phyloP scores from a whole-genome alignment of 176 grass and related monocot species.

The Musa beccarii region DNA sequence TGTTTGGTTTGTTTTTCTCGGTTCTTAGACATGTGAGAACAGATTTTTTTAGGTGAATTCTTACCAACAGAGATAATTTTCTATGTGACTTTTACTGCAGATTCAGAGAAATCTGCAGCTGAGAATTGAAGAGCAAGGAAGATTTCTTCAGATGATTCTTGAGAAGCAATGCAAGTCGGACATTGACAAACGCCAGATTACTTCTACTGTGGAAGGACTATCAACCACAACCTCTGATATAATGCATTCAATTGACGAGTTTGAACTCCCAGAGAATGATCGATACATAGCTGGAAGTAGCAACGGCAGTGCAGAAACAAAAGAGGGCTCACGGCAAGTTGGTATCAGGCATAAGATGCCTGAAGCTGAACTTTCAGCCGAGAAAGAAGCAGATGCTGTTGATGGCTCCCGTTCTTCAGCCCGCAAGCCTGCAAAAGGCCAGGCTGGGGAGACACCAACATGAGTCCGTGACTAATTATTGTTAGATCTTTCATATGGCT shows the following conservation, averaged over 20 bases:
- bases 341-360: not conserved
- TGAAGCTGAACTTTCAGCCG: not conserved
- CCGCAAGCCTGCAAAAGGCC: not conserved
- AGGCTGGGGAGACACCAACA: no score
- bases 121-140: constrained; percentile 82
- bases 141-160: constrained; percentile 67
- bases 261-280: constrained; percentile 22
- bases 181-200: not conserved
- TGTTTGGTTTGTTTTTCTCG: no score
- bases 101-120: constrained; percentile 83
- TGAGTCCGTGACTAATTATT: no score
- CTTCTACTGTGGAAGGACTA: constrained; percentile 31
- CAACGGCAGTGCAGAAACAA: constrained; percentile 17
- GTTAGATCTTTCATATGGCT: no score
- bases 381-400: not conserved
- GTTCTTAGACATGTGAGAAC: no score
- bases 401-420: no score
- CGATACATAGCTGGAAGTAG: not conserved
- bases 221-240: constrained; percentile 28
- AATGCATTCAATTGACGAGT: constrained; percentile 22
- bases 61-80: not conserved
- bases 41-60: no score
- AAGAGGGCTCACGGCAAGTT: not conserved
- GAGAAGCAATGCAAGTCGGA: constrained; percentile 46
- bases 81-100: constrained; percentile 18